Evolutionary conservation across 2,329 filamentous ascomycete genomes (phyloP), one percentile per base, ranked within the genome.

Genomic region (Juglanconis juglandina): DNA sequence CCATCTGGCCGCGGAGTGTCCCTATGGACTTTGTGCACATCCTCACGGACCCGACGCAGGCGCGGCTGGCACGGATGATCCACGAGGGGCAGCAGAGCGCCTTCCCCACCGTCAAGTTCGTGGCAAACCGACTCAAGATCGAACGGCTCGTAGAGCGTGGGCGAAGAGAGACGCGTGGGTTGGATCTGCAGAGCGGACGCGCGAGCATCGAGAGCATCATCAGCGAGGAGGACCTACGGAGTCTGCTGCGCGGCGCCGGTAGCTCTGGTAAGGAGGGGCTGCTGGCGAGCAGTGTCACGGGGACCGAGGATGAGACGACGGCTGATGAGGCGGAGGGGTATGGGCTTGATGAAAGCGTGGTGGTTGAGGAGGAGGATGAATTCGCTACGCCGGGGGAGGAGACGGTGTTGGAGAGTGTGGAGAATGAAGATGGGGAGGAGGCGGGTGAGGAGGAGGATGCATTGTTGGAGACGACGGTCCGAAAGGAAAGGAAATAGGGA

Each of bases 51-150:
- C 95, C 95, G 0, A 88, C 86, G 47, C 79, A 87, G 3, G 79
- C 87, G 53, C 82, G 92, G 4, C 77, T 99, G 10, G 91, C 90
- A 6, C 83, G 89, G 42, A 97, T 98, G 94, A 84, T 99, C 13
- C 89, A 92, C 64, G 89, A 91, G 60, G 95, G 95, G 24, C 90
- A 96, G 73, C 90, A 95, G 73, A 92, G 90, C 64, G 86, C 90
- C 1, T 99, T 96, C 71, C 91, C 95, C 0, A 96, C 95, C 72
- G 80, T 99, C 54, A 91, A 95, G 70, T 99, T 98, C 70, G 86
- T 98, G 61, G 85, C 83, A 32, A 99, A 99, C 71, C 79, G 95
- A 54, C 84, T 97, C 66, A 91, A 91, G 68, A 80, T 97, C 8
- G 95, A 99, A 76, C 81, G 87, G 53, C 67, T 82, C 53, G 80